Evolutionary conservation across 805 yeast genomes (phyloP), one percentile per base, ranked within the genome.

Genomic region (Metschnikowia koreensis): DNA sequence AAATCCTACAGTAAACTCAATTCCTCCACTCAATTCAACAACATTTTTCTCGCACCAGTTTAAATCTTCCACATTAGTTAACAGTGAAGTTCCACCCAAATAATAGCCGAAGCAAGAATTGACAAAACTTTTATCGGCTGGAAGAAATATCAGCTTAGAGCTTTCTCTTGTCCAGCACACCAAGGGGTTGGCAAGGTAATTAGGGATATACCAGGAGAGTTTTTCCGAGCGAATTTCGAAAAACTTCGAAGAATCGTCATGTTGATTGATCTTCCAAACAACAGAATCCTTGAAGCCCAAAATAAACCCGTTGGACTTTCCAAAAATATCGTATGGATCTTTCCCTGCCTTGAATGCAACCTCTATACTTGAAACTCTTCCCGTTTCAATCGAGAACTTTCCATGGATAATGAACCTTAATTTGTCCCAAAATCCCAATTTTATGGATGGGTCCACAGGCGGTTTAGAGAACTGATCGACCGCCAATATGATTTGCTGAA

Each of bases 401-500:
- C 96, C 96, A 70, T 92, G 97, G 59, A 90, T 71, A 13, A 86
- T 75, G 29, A 84, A 76, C 46, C 97, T 72, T 28, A 90, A 68
- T 65, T 91, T 93, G 67, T 92, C 98, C 98, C 98, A 92, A 59
- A 91, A 84, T 0, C 98, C 98, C 12, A 90, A 70, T 59, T 86
- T 87, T 3, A 82, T 79, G 1, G 97, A 89, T 0, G 92, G 92
- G 65, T 92, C 98, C 13, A 87, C 70, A 0, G 96, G 96, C 0
- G 97, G 96, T 65, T 93, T 92, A 1, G 96, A 83, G 63, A 92
- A 89, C 42, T 86, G 83, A 60, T 91, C 96, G 53, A 92, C 79
- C 50, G 82, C 86, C 50, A 83, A 71, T 83, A 88, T 86, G 1
- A 85, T 76, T 57, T 89, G 92, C 57, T 89, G 90, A 31, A 92